Conservation (phyloP, 352 stramenopile genomes). For the Globisporangium paddicum region DNA sequence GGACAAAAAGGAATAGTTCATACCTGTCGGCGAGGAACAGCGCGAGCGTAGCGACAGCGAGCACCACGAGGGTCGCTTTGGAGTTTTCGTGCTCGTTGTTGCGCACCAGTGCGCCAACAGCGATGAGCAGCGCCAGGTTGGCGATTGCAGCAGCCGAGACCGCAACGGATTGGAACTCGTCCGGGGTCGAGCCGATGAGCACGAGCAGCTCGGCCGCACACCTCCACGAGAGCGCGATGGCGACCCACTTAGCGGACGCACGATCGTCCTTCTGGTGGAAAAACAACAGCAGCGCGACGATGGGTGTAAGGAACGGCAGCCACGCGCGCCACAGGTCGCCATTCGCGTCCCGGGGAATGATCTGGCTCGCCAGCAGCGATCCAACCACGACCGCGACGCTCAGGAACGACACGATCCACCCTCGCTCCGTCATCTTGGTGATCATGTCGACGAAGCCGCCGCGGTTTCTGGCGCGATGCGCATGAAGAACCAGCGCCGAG, state of each 20-base stretch:
- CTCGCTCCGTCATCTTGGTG: slow-evolving; percentile 47
- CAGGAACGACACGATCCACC: slow-evolving; percentile 58
- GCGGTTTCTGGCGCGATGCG: slow-evolving; percentile 5
- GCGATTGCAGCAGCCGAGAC: slow-evolving; percentile 33
- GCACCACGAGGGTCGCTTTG: slow-evolving; percentile 47
- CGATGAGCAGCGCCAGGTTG: slow-evolving; percentile 53
- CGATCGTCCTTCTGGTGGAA: slow-evolving; percentile 73
- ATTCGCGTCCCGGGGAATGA: slow-evolving; percentile 30
- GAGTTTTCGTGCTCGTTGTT: slow-evolving; percentile 47
- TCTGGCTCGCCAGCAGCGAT: slow-evolving; percentile 56
- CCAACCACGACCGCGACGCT: slow-evolving; percentile 66
- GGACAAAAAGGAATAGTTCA: slow-evolving; percentile 10
- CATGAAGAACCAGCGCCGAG: slow-evolving; percentile 15
- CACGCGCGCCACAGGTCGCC: slow-evolving; percentile 48
- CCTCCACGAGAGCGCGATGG: slow-evolving; percentile 75
- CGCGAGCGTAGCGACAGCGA: slow-evolving; percentile 28
- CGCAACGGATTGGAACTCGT: slow-evolving; percentile 45
- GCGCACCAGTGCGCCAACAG: slow-evolving; percentile 38
- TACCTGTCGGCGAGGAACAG: slow-evolving; percentile 78
- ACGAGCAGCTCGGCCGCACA: slow-evolving; percentile 63
- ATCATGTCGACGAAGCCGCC: slow-evolving; percentile 29
- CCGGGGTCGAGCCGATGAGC: slow-evolving; percentile 35
- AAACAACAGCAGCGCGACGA: slow-evolving; percentile 63
- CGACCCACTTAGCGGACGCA: slow-evolving; percentile 74
- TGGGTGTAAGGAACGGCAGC: slow-evolving; percentile 60